Percentiles rank a stretch among this genome's conserved stretches.
Conservation (phyloP, 306 rosid species). For the Gastrolobium villosum region DNA sequence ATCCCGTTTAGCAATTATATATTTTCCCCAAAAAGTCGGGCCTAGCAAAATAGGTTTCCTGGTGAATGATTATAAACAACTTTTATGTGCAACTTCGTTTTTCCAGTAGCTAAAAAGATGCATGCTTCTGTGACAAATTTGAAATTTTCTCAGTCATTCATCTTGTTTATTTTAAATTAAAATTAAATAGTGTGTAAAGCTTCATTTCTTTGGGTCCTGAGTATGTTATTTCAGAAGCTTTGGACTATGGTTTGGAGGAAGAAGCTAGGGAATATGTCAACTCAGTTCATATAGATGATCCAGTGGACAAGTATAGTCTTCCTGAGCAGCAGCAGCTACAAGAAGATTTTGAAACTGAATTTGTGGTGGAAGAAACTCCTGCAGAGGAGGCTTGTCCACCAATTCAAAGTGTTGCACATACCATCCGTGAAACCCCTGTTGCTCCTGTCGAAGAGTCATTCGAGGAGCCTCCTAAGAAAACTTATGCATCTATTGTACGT, state of each 20-base stretch:
- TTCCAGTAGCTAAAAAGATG: neutral
- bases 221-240: constrained; percentile 57
- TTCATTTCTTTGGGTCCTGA: constrained; percentile 26
- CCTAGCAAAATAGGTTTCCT: constrained; percentile 12
- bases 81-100: neutral
- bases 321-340: constrained; percentile 80
- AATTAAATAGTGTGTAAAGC: neutral
- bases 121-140: neutral
- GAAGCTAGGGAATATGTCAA: constrained; percentile 80
- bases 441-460: constrained; percentile 68
- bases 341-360: constrained; percentile 73
- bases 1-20: neutral
- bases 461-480: constrained; percentile 83
- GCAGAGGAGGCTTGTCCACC: constrained; percentile 64
- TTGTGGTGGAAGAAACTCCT: constrained; percentile 85
- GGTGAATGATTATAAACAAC: neutral
- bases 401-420: constrained; percentile 56
- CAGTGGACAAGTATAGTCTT: constrained; percentile 84
- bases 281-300: constrained; percentile 82
- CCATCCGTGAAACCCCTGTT: constrained; percentile 61
- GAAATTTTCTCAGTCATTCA: constrained; percentile 8
- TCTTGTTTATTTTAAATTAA: neutral
- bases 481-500: constrained; percentile 95
- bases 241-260: constrained; percentile 83
- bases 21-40: neutral